phyloP scores from a whole-genome alignment of 1,284 basidiomycete species.

The Prillingera fragicola region DNA sequence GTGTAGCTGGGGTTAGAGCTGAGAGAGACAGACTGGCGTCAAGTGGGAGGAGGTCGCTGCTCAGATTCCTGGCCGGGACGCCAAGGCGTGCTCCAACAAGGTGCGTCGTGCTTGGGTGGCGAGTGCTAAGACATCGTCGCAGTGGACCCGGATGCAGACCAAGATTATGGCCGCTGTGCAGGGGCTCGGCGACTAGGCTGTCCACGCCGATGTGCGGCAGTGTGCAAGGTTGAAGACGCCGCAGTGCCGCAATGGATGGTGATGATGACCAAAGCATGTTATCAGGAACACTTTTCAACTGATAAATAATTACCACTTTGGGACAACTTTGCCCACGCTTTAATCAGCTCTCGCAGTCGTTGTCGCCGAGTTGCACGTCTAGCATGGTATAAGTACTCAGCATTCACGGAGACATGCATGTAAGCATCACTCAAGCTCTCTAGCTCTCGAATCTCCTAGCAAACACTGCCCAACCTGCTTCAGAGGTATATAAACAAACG shows the following conservation, averaged over 20 bases:
- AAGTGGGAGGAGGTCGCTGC: constrained; percentile 26
- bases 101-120: constrained; percentile 6
- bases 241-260: background rate
- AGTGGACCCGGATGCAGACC: constrained; percentile 29
- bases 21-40: constrained; percentile 19
- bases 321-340: constrained; percentile 5
- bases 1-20: background rate
- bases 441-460: background rate
- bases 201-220: background rate
- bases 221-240: background rate
- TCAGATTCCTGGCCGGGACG: constrained; percentile 22
- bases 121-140: constrained; percentile 4
- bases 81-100: constrained; percentile 30
- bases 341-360: constrained; percentile 1
- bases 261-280: background rate
- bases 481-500: no score
- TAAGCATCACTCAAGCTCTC: constrained; percentile 1
- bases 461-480: no score
- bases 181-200: constrained; percentile 19
- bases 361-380: background rate
- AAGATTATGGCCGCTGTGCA: constrained; percentile 28
- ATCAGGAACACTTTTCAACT: background rate
- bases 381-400: constrained; percentile 12
- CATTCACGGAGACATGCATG: no score
- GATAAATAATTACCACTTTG: constrained; percentile 11